Conservation (phyloP, 225 moss, liverwort and hornwort genomes). For the Lunularia cruciata region DNA sequence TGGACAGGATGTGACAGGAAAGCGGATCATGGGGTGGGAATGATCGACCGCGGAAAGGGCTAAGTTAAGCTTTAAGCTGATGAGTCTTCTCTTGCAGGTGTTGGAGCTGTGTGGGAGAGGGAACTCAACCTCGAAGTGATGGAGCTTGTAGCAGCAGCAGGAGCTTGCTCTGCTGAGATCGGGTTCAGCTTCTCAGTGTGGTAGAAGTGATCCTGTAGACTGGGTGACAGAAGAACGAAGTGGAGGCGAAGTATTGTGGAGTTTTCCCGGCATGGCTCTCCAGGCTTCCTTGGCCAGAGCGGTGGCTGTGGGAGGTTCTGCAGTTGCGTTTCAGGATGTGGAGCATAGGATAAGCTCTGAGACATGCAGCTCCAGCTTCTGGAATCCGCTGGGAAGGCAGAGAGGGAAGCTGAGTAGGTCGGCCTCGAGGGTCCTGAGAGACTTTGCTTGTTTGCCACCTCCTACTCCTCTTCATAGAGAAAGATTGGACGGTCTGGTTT, state of each 20-base stretch:
- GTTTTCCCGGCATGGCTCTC: slow-evolving; percentile 11
- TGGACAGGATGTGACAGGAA: no score
- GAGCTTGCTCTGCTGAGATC: neutral
- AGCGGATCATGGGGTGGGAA: no score
- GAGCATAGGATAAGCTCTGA: slow-evolving; percentile 5
- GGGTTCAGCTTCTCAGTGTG: neutral
- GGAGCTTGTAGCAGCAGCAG: neutral
- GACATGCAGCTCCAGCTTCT: neutral
- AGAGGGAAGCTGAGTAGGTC: slow-evolving; percentile 10
- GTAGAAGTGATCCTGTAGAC: neutral
- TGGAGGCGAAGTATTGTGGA: no score
- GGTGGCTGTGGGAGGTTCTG: slow-evolving; percentile 8
- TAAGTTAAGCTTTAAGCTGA: no score
- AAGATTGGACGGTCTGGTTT: neutral
- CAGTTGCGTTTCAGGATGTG: slow-evolving; percentile 4
- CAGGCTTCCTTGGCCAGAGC: slow-evolving; percentile 8
- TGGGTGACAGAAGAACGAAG: no score
- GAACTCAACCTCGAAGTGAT: neutral
- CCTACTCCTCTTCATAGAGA: slow-evolving; percentile 8
- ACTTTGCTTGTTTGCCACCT: neutral
- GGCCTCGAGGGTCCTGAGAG: slow-evolving; percentile 1
- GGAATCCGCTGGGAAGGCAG: neutral
- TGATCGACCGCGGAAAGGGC: no score
- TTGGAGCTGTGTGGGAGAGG: neutral
- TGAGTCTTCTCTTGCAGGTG: no score